phyloP scores from a whole-genome alignment of 2,329 filamentous ascomycete genomes.

The Sporothrix dimorphospora region DNA sequence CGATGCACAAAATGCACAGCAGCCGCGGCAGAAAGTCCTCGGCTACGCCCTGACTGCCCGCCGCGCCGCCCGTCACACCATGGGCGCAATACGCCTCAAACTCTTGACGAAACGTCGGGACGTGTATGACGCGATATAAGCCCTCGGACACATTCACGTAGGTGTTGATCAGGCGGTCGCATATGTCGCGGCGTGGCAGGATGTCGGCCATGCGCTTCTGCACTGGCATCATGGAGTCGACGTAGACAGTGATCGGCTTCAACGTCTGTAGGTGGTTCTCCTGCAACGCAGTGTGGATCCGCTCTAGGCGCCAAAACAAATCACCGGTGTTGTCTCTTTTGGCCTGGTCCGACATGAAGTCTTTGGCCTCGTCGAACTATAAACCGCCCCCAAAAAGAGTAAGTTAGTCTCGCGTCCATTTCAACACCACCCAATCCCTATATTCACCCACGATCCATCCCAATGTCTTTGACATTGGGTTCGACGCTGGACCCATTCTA shows the following conservation, averaged over 20 bases:
- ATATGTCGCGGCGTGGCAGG: slow-evolving; percentile 52
- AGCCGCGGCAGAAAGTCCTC: slow-evolving; percentile 55
- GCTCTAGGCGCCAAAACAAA: slow-evolving; percentile 50
- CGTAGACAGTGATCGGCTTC: slow-evolving; percentile 58
- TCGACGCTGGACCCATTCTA: no score
- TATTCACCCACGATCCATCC: not conserved
- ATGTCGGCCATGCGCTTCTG: slow-evolving; percentile 62
- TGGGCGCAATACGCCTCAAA: slow-evolving; percentile 56
- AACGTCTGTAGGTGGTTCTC: slow-evolving; percentile 52
- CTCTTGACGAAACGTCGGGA: slow-evolving; percentile 55
- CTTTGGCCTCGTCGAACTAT: slow-evolving; percentile 58
- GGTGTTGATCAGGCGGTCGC: slow-evolving; percentile 53
- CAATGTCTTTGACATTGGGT: not conserved
- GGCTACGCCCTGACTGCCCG: slow-evolving; percentile 45
- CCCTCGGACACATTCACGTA: slow-evolving; percentile 57
- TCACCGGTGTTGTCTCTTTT: slow-evolving; percentile 48
- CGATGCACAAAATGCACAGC: slow-evolving; percentile 56
- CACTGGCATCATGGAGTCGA: slow-evolving; percentile 62
- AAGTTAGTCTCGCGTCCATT: slow-evolving; percentile 11
- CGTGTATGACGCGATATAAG: slow-evolving; percentile 57
- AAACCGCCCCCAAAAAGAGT: slow-evolving; percentile 20
- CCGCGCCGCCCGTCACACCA: slow-evolving; percentile 12
- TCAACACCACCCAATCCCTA: not conserved
- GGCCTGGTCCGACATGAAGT: slow-evolving; percentile 51
- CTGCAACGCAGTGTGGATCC: slow-evolving; percentile 53